Conservation (phyloP, 2,329 filamentous ascomycete genomes). For the Stagonosporopsis vannaccii region DNA sequence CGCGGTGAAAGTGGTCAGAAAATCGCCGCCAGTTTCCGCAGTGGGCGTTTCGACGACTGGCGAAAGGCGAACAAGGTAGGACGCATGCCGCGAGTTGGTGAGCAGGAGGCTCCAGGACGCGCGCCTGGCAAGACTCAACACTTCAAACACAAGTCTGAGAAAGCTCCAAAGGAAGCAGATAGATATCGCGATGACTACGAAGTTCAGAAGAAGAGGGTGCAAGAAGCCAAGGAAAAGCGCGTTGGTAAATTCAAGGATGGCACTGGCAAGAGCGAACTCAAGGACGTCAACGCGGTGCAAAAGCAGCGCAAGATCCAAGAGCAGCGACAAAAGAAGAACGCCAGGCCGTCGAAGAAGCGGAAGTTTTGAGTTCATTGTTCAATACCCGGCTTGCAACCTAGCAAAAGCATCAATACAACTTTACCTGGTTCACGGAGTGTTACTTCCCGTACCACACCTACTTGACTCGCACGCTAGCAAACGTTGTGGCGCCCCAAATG, state of each 20-base stretch:
- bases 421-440: slow-evolving; percentile 7
- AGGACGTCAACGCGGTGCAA: slow-evolving; percentile 81
- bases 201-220: slow-evolving; percentile 86
- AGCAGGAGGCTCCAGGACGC: slow-evolving; percentile 66
- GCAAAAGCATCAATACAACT: slow-evolving; percentile 18
- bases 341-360: slow-evolving; percentile 73
- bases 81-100: slow-evolving; percentile 80
- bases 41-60: slow-evolving; percentile 93
- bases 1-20: slow-evolving; percentile 92
- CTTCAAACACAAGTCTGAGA: slow-evolving; percentile 86
- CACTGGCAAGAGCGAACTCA: slow-evolving; percentile 78
- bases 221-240: slow-evolving; percentile 85
- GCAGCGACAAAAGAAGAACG: slow-evolving; percentile 84
- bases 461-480: slow-evolving; percentile 13
- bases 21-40: slow-evolving; percentile 92
- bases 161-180: slow-evolving; percentile 91
- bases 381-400: slow-evolving; percentile 20
- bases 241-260: slow-evolving; percentile 77
- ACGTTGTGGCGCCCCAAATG: slow-evolving; percentile 10
- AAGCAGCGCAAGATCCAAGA: slow-evolving; percentile 82
- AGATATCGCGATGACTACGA: slow-evolving; percentile 91
- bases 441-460: slow-evolving; percentile 2
- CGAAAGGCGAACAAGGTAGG: slow-evolving; percentile 83
- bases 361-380: slow-evolving; percentile 44
- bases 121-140: slow-evolving; percentile 19